Evolutionary conservation across 2,329 filamentous ascomycete genomes (phyloP).

Genomic region (Westerdykella sp.): DNA sequence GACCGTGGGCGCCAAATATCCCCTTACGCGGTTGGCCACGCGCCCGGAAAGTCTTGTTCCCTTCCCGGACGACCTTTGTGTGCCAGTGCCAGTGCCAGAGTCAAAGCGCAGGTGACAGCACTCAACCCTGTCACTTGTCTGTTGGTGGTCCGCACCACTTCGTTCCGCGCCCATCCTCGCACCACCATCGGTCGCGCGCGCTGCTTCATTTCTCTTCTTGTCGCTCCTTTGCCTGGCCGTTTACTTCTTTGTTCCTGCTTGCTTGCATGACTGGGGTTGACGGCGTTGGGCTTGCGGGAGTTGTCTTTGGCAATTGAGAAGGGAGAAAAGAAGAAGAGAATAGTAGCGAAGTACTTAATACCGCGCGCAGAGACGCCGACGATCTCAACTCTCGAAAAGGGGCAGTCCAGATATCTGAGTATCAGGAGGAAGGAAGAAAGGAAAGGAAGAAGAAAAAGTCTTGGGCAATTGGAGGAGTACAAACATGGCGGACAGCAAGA

Average conservation of each 20-base stretch:
- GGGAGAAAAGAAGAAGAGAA: constrained; percentile 10
- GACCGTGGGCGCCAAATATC: too few species aligned
- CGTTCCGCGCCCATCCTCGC: constrained; percentile 9
- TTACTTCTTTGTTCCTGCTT: constrained; percentile 5
- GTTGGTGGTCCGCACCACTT: constrained; percentile 2
- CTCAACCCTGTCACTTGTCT: too few species aligned
- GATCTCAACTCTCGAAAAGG: constrained; percentile 5
- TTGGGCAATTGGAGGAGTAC: constrained; percentile 2
- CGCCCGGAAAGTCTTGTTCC: constrained; percentile 6
- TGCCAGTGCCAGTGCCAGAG: constrained; percentile 1
- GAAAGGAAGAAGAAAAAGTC: constrained; percentile 50
- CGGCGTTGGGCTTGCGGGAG: constrained; percentile 23
- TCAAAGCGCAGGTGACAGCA: constrained; percentile 5
- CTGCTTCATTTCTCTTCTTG: constrained; percentile 22
- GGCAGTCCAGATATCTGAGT: not conserved
- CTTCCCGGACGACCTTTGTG: constrained; percentile 3
- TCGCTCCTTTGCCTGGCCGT: constrained; percentile 37
- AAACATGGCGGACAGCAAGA: constrained; percentile 54
- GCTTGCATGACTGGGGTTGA: constrained; percentile 29
- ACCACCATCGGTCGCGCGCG: constrained; percentile 17
- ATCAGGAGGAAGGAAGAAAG: not conserved
- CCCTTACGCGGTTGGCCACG: not conserved
- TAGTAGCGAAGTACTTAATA: constrained; percentile 7
- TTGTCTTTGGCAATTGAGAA: constrained; percentile 18
- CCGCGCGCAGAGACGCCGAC: constrained; percentile 2